Percentiles rank a stretch among this genome's conserved stretches.
Conservation (phyloP, 2,329 filamentous ascomycete species). For the Kalaharituber pfeilii region DNA sequence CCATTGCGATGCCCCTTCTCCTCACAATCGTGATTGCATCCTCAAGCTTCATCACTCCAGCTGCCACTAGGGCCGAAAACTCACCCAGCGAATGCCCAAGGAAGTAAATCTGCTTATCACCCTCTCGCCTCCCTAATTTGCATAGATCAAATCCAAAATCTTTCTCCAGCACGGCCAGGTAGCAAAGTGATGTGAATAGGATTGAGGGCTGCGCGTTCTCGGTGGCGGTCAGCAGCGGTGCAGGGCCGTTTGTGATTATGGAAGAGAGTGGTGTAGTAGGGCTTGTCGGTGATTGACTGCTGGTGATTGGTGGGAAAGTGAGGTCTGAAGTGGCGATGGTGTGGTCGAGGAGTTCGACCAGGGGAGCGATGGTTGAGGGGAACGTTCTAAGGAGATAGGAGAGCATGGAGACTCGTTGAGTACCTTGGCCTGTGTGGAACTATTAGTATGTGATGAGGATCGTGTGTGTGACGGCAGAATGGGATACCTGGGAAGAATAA, state of each 20-base stretch:
- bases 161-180: conserved; percentile 67
- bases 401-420: conserved; percentile 77
- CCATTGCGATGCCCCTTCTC: conserved; percentile 66
- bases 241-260: conserved; percentile 65
- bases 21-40: conserved; percentile 65
- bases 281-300: not conserved
- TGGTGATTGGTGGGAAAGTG: not conserved
- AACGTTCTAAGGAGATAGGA: conserved; percentile 75
- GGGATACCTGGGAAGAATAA: no score
- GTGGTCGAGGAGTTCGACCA: conserved; percentile 72
- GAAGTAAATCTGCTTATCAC: conserved; percentile 58
- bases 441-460: no score
- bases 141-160: conserved; percentile 60
- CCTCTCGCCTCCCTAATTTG: conserved; percentile 8
- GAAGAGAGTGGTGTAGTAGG: conserved; percentile 18
- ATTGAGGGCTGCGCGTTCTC: conserved; percentile 87
- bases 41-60: conserved; percentile 58
- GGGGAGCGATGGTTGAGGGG: conserved; percentile 54
- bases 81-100: conserved; percentile 85
- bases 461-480: no score
- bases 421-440: conserved; percentile 67
- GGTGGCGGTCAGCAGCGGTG: conserved; percentile 58
- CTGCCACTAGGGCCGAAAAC: conserved; percentile 76
- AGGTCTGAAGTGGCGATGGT: conserved; percentile 43
- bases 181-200: conserved; percentile 84